A percentile compares a stretch with the other conserved stretches of the same genome.
Evolutionary conservation across 2,329 filamentous ascomycete species (phyloP).

Genomic region (Alternaria ventricosa): DNA sequence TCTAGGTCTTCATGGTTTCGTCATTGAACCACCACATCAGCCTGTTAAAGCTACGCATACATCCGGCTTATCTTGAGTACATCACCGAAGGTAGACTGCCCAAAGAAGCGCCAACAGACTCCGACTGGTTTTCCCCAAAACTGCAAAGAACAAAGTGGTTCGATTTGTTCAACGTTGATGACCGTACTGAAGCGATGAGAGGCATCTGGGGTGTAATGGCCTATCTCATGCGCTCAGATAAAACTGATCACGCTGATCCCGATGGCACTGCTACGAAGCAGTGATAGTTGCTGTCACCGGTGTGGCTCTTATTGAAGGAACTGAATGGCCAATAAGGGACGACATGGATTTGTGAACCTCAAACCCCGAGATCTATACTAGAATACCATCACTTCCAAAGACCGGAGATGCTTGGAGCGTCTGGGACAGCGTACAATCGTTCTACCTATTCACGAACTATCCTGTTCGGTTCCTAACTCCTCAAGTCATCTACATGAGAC

Average conservation of each 20-base stretch:
- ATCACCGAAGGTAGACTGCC: slow-evolving; percentile 55
- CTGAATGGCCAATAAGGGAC: not conserved
- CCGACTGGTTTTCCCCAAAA: slow-evolving; percentile 58
- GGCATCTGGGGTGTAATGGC: slow-evolving; percentile 65
- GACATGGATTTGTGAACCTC: not conserved
- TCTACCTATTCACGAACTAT: not conserved
- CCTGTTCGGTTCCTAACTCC: not conserved
- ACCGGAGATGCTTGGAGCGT: not conserved
- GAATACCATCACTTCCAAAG: not conserved
- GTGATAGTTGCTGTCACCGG: not conserved
- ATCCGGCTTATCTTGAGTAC: slow-evolving; percentile 62
- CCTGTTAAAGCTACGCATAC: slow-evolving; percentile 64
- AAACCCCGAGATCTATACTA: not conserved
- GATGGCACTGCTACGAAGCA: slow-evolving; percentile 10
- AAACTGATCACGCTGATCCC: slow-evolving; percentile 3
- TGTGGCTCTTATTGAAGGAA: not conserved
- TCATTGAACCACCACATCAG: slow-evolving; percentile 68
- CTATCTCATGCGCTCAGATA: slow-evolving; percentile 53
- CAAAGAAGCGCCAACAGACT: slow-evolving; percentile 29
- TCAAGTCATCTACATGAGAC: slow-evolving; percentile 2
- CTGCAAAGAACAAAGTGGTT: slow-evolving; percentile 65
- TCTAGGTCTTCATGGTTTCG: slow-evolving; percentile 66
- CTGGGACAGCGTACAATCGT: not conserved
- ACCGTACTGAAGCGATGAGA: slow-evolving; percentile 63
- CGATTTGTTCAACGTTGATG: slow-evolving; percentile 61